Percentiles rank a stretch among this genome's conserved stretches.
Conservation (phyloP, 1,284 basidiomycete species). For the Papiliotrema laurentii region DNA sequence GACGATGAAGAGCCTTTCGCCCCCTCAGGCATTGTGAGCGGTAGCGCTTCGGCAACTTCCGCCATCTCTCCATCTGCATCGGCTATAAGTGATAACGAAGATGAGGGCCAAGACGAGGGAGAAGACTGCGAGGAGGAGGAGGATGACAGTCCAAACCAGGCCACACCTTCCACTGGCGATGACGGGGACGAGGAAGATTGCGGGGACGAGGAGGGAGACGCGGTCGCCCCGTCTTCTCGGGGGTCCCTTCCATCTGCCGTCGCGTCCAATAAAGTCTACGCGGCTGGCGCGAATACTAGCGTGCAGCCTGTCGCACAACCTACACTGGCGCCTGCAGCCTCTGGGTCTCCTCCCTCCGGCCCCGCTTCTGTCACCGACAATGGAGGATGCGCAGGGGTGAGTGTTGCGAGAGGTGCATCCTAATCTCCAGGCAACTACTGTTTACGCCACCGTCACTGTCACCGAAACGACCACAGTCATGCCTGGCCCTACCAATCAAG, state of each 20-base stretch:
- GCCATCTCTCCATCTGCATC: not conserved
- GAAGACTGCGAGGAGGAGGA: constrained; percentile 1
- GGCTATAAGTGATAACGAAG: not conserved
- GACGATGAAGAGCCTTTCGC: not conserved
- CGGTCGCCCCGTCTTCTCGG: too few species aligned
- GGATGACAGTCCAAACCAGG: not conserved
- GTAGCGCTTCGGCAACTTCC: not conserved
- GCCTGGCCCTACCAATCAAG: not conserved
- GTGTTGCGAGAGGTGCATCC: not conserved
- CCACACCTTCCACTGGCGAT: not conserved
- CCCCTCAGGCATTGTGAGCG: not conserved
- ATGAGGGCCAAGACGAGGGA: not conserved
- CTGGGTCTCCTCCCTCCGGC: not conserved
- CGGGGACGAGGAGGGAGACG: constrained; percentile 2
- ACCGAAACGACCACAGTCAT: not conserved
- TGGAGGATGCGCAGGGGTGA: constrained; percentile 1
- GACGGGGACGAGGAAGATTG: constrained; percentile 2
- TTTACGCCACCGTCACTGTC: constrained; percentile 5
- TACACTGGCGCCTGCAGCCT: too few species aligned
- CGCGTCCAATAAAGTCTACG: not conserved
- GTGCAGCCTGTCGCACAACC: too few species aligned
- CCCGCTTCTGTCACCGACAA: not conserved
- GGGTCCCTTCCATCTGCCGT: not conserved
- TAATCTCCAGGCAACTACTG: not conserved
- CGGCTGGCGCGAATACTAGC: too few species aligned